Base-by-base conservation (phyloP, 2,329 filamentous ascomycete genomes). In the Pseudogymnoascus sp. region DNA sequence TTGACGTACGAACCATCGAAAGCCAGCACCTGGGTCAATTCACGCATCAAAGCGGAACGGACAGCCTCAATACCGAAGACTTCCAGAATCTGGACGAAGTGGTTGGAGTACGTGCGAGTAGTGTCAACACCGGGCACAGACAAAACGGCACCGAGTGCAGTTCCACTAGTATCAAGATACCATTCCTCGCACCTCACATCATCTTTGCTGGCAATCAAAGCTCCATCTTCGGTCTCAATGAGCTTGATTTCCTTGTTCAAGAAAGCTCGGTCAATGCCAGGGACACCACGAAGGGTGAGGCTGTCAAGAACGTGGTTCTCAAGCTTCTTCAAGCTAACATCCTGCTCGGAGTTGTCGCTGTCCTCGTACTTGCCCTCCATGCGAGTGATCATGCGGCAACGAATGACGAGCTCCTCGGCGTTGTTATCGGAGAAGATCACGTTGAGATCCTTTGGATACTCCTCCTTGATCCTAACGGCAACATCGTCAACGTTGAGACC, bases 1-100 rank as follows among this genome's bases (percentile, higher is more conserved):
- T 99, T 99, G 82, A 99, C 94, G 74, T 99, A 99, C 12, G 94
- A 97, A 83, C 95, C 95, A 73, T 97, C 94, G 73, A 99, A 99
- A 25, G 94, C 92, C 78, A 99, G 78, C 72, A 99, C 94, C 70
- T 91, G 87, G 30, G 89, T 91, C 80, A 99, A 77, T 73, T 99
- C 95, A 64, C 88, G 87, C 67, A 96, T 86, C 62, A 99, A 81
- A 60, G 92, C 89, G 57, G 89, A 86, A 70, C 94, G 88, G 64
- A 92, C 92, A 66, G 92, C 95, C 73, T 99, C 94, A 65, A 99
- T 99, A 72, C 94, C 94, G 65, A 99, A 94, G 8, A 96, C 91
- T 66, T 93, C 89, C 47, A 97, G 88, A 68, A 96, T 86, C 76
- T 99, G 93, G 74, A 93, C 92, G 73, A 99, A 89, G 70, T 96